Base-by-base conservation (phyloP, 352 stramenopile species). In the Phytopythium cucurbitacearum region DNA sequence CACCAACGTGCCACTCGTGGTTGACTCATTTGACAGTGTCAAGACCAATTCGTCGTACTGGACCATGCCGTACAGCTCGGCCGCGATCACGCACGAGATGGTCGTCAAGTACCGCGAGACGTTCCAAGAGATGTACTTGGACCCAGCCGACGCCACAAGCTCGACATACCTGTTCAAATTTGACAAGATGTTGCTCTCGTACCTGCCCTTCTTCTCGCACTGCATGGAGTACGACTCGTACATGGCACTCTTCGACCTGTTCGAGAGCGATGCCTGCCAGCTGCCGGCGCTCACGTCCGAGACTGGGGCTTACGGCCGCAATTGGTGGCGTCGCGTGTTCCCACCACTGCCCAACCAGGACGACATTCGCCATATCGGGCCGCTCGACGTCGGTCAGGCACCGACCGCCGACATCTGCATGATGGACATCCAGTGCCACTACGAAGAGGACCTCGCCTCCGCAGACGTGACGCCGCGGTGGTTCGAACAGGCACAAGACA, bases 161-260 rank as follows among this genome's bases (percentile, higher is more conserved):
- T 55, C 66, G 7, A 72, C 89, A 56, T 87, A 81, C 38, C 9
- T 80, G 35, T 94, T 90, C 64, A 76, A 78, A 38, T 91, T 94
- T 48, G 67, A 91, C 13, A 89, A 85, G 39, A 46, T 94, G 15
- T 34, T 98, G 50, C 65, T 99, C 0, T 87, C 96, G 6, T 99
- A 99, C 61, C 48, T 99, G 34, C 96, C 96, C 7, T 99, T 98
- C 58, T 88, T 98, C 47, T 98, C 91, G 5, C 98, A 97, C 50
- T 99, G 96, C 68, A 84, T 87, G 68, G 85, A 96, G 48, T 99
- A 97, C 57, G 96, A 99, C 76, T 98, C 88, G 59, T 93, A 97
- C 51, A 85, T 99, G 56, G 90, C 94, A 3, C 65, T 98, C 0
- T 98, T 95, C 47, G 77, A 95, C 48, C 54, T 98, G 1, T 75